These are phyloP conservation scores for Urochloa ruziziensis DNA, from an alignment of 176 grass and related monocot genomes.

Conservation along the genomic window DNA sequence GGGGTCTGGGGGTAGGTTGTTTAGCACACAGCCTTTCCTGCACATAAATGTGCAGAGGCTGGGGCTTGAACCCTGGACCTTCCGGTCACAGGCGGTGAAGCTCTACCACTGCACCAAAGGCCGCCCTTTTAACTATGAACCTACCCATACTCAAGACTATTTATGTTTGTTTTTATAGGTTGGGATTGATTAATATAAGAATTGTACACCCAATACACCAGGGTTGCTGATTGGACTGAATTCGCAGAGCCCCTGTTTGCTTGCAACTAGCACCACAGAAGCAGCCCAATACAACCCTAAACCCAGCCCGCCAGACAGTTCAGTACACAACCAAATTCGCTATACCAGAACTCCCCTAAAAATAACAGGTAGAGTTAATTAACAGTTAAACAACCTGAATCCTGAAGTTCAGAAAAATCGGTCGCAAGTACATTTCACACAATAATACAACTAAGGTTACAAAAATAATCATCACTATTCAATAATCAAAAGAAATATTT, in stretches of 20 bases:
- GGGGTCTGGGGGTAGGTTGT: too few relatives aligned
- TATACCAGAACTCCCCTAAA: background rate
- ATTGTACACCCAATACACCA: background rate
- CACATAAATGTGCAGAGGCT: too few relatives aligned
- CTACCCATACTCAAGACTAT: background rate
- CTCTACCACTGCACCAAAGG: too few relatives aligned
- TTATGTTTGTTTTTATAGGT: background rate
- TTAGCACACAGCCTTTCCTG: too few relatives aligned
- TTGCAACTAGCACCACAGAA: background rate
- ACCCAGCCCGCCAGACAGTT: background rate
- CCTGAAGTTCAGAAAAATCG: background rate
- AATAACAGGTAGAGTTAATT: background rate
- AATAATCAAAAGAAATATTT: background rate
- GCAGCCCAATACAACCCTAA: background rate
- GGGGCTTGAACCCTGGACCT: too few relatives aligned
- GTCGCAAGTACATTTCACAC: background rate
- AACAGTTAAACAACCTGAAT: background rate
- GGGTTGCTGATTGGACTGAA: background rate
- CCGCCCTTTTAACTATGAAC: background rate
- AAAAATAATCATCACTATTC: background rate
- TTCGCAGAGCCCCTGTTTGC: background rate
- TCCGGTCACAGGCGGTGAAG: too few relatives aligned
- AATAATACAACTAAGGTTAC: background rate
- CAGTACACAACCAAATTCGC: background rate
- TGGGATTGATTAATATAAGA: background rate